phyloP scores from a whole-genome alignment of 78 protist species.

The Tieghemostelium lacteum region DNA sequence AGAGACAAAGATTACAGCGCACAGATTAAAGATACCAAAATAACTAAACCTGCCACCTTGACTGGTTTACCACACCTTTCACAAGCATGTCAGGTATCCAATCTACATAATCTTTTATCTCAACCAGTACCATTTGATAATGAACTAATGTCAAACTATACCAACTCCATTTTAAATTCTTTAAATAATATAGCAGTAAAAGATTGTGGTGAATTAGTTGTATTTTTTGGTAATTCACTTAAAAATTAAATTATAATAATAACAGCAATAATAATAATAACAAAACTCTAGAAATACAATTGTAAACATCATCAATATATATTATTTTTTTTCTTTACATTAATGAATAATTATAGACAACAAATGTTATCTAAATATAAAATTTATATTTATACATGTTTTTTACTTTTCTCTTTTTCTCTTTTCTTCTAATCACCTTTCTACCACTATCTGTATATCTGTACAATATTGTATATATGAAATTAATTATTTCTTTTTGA shows the following conservation, averaged over 20 bases:
- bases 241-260: constrained; percentile 6
- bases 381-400: too few species aligned
- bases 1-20: constrained; percentile 61
- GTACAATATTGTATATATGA: too few species aligned
- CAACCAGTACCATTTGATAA: constrained; percentile 64
- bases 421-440: too few species aligned
- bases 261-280: neutral
- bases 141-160: constrained; percentile 39
- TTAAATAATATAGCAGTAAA: constrained; percentile 37
- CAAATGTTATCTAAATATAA: too few species aligned
- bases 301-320: neutral
- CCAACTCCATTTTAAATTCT: neutral
- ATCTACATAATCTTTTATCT: constrained; percentile 53
- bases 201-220: constrained; percentile 78
- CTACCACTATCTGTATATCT: too few species aligned
- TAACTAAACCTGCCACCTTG: constrained; percentile 28
- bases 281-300: neutral
- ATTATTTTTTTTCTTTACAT: neutral
- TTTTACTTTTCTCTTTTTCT: too few species aligned
- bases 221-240: constrained; percentile 35
- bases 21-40: constrained; percentile 52
- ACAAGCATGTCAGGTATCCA: constrained; percentile 21
- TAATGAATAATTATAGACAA: too few species aligned
- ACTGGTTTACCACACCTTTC: constrained; percentile 53
- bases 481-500: too few species aligned